Conservation (phyloP, 169 alveolate species). For the Eimeria sp. region DNA sequence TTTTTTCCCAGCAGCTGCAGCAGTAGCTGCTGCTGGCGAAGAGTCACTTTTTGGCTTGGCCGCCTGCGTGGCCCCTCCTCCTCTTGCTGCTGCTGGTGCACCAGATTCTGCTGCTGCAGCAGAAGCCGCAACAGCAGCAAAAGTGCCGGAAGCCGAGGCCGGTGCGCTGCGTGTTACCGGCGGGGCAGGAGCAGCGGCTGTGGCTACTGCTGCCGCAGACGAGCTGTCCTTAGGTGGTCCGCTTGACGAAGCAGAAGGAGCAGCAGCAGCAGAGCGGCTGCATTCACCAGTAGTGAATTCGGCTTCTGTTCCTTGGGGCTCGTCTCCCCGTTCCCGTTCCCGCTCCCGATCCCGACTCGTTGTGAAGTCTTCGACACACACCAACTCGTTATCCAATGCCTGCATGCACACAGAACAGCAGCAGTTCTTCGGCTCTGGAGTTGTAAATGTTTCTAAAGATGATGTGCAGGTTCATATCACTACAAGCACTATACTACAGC, state of each 20-base stretch:
- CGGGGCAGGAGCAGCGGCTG: not conserved
- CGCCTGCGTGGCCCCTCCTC: constrained; percentile 28
- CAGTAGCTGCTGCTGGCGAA: constrained; percentile 11
- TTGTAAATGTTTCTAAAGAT: no score
- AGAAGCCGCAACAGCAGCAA: constrained; percentile 57
- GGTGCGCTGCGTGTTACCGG: constrained; percentile 55
- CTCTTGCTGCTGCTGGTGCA: not conserved
- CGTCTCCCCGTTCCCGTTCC: no score
- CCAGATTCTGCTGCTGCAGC: not conserved
- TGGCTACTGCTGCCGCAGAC: no score
- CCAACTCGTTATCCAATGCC: constrained; percentile 82
- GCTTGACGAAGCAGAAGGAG: not conserved
- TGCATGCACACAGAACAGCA: constrained; percentile 20
- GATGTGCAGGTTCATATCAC: no score
- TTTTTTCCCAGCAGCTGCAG: not conserved
- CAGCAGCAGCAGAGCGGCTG: constrained; percentile 31
- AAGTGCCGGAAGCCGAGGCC: constrained; percentile 17
- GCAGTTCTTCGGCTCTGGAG: not conserved
- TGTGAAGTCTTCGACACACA: constrained; percentile 75
- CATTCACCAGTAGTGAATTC: constrained; percentile 18
- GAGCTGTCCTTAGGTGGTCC: no score
- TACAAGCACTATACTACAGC: no score
- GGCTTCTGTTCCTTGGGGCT: not conserved
- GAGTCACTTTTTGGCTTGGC: not conserved
- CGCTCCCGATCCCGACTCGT: not conserved